A percentile compares a stretch with the other conserved stretches of the same genome.
phyloP scores from a whole-genome alignment of 352 stramenopile species.

The Phytopythium ostracodes region DNA sequence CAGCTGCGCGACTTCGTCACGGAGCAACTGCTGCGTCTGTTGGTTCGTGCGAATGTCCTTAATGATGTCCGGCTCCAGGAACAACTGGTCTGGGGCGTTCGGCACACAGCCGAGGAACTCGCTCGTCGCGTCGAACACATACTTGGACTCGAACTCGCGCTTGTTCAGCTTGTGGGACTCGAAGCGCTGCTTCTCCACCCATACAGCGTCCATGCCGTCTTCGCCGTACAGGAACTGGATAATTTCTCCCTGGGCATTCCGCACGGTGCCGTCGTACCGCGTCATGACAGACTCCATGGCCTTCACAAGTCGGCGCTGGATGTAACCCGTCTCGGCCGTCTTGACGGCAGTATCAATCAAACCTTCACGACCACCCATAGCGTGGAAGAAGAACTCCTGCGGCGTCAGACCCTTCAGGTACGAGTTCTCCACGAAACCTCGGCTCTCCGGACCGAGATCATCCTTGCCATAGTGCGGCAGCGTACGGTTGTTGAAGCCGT shows the following conservation, averaged over 20 bases:
- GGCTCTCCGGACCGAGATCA: slow-evolving; percentile 96
- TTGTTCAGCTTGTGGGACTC: slow-evolving; percentile 89
- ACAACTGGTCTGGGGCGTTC: slow-evolving; percentile 81
- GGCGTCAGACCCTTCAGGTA: slow-evolving; percentile 95
- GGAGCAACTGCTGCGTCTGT: slow-evolving; percentile 91
- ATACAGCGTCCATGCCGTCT: slow-evolving; percentile 99
- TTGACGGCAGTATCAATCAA: slow-evolving; percentile 99
- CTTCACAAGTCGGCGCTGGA: slow-evolving; percentile 99
- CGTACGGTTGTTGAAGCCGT: slow-evolving; percentile 94
- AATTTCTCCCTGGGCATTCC: slow-evolving; percentile 90
- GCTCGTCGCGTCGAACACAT: slow-evolving; percentile 90
- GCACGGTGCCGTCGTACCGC: slow-evolving; percentile 98
- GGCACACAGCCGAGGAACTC: slow-evolving; percentile 90
- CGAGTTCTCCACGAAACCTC: slow-evolving; percentile 99
- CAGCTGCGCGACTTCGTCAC: slow-evolving; percentile 92
- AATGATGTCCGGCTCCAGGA: slow-evolving; percentile 83
- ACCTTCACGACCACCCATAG: slow-evolving; percentile 98
- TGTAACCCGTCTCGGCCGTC: slow-evolving; percentile 99
- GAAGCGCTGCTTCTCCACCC: slow-evolving; percentile 98
- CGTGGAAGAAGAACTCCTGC: slow-evolving; percentile 99
- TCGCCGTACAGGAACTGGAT: slow-evolving; percentile 93
- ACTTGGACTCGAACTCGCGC: slow-evolving; percentile 92
- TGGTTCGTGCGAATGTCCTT: slow-evolving; percentile 93
- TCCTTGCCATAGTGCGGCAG: slow-evolving; percentile 96
- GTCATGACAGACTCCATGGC: slow-evolving; percentile 99